Evolutionary conservation across 352 stramenopile genomes (phyloP), one percentile per base, ranked within the genome.

Genomic region (Globisporangium spinosum): DNA sequence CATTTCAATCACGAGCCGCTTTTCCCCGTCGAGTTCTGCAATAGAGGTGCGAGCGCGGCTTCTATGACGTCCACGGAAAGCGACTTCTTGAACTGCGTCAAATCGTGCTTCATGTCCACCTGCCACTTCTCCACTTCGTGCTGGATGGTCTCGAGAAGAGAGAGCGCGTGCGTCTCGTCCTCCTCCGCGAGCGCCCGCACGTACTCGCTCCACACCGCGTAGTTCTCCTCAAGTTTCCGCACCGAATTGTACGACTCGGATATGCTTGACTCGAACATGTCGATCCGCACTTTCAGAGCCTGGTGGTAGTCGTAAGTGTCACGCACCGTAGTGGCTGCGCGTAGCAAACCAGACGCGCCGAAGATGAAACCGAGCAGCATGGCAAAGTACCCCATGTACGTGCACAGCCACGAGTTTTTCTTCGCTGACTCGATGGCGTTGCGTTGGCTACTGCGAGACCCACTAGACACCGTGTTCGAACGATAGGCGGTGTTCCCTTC

Each of bases 101-200:
- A 68, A 32, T 91, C 78, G 56, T 77, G 71, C 68, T 90, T 85
- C 83, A 93, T 89, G 32, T 91, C 85, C 12, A 75, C 65, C 62
- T 91, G 82, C 85, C 85, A 93, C 58, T 83, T 80, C 57, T 89
- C 77, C 49, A 91, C 85, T 66, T 93, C 78, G 9, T 69, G 23
- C 68, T 93, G 85, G 55, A 93, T 81, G 5, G 71, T 72, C 73
- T 91, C 77, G 25, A 93, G 70, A 47, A 90, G 80, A n/a, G 70
- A 69, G 43, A 87, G 49, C 15, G 85, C 78, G 59, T 89, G 81
- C 9, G 66, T 68, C 70, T 91, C 83, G 61, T 93, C 85, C 62
- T 93, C 80, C 67, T 91, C 76, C 0, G 83, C 79, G 47, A 93
- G 73, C 22, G 81, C 75, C 34, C 80, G 79, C 43, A 93, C 80